Percentiles rank a stretch among this genome's conserved stretches.
Evolutionary conservation across 352 stramenopile species (phyloP).

Genomic region (Stephanocyclus meneghinianus): DNA sequence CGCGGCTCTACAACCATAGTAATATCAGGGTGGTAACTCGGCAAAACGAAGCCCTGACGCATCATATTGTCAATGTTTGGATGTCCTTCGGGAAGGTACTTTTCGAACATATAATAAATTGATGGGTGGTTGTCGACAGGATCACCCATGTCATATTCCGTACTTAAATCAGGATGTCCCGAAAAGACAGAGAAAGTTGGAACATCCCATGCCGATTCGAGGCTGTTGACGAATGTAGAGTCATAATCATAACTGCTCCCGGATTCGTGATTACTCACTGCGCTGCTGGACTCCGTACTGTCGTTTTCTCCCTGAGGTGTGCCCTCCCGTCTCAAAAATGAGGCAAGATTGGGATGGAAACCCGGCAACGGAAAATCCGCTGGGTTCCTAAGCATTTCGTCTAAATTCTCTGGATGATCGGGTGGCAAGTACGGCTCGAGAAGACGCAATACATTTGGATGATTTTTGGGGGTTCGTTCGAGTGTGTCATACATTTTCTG

Average conservation of each 20-base stretch:
- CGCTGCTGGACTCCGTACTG: not conserved
- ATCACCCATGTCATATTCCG: slow-evolving; percentile 17
- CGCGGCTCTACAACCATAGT: slow-evolving; percentile 14
- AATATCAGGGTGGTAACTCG: slow-evolving; percentile 42
- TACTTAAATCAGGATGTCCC: slow-evolving; percentile 24
- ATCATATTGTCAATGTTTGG: slow-evolving; percentile 47
- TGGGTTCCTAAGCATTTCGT: slow-evolving; percentile 24
- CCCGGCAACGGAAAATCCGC: not conserved
- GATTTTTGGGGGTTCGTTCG: slow-evolving; percentile 2
- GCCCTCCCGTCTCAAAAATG: slow-evolving; percentile 1
- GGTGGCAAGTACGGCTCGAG: slow-evolving; percentile 14
- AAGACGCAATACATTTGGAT: slow-evolving; percentile 8
- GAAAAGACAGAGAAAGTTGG: slow-evolving; percentile 31
- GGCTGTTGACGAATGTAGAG: not conserved
- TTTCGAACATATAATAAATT: slow-evolving; percentile 41
- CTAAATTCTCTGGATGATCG: slow-evolving; percentile 18
- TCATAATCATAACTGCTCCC: not conserved
- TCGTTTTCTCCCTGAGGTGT: not conserved
- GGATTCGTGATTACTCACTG: not conserved
- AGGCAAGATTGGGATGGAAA: slow-evolving; percentile 18
- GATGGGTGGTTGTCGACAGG: slow-evolving; percentile 39
- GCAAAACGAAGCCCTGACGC: slow-evolving; percentile 29
- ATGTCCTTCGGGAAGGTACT: slow-evolving; percentile 27
- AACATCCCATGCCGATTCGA: not conserved
- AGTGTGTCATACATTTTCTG: slow-evolving; percentile 5